Conservation (phyloP, 148 eudicot genomes). For the Rhododendron williamsianum region DNA sequence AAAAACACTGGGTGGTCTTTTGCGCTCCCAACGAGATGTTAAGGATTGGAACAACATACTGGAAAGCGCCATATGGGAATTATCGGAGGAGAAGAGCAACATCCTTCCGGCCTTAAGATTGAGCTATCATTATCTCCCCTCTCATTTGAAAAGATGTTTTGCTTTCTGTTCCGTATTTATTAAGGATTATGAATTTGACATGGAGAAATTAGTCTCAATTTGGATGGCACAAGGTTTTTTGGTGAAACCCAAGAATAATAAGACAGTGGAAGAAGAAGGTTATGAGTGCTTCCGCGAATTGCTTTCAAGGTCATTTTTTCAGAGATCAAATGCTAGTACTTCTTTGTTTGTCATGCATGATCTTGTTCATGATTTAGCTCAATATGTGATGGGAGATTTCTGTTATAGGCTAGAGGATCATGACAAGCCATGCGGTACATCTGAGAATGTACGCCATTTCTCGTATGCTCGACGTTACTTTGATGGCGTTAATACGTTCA, state of each 20-base stretch:
- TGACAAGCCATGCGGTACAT: neutral
- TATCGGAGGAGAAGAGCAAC: neutral
- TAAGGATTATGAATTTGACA: neutral
- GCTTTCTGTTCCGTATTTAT: neutral
- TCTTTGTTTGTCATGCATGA: conserved; percentile 24
- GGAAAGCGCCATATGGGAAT: conserved; percentile 17
- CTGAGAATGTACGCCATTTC: neutral
- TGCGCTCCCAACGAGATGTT: conserved; percentile 5
- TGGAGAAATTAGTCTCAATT: neutral
- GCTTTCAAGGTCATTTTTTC: conserved; percentile 1
- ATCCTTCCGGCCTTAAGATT: conserved; percentile 19
- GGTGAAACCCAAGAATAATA: neutral
- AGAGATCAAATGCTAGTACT: neutral
- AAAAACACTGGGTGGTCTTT: conserved; percentile 15
- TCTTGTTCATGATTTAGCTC: conserved; percentile 18
- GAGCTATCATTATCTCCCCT: conserved; percentile 5
- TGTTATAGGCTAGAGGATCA: neutral
- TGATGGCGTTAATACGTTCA: neutral
- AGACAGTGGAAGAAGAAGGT: neutral
- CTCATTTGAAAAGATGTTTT: conserved; percentile 6
- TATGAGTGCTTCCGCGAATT: neutral
- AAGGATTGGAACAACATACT: conserved; percentile 22
- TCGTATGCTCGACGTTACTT: neutral
- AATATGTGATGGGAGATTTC: conserved; percentile 6
- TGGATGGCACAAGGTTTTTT: neutral